Evolutionary conservation across 768 basidiomycete genomes (phyloP).

Genomic region (Lentinula raphanica): DNA sequence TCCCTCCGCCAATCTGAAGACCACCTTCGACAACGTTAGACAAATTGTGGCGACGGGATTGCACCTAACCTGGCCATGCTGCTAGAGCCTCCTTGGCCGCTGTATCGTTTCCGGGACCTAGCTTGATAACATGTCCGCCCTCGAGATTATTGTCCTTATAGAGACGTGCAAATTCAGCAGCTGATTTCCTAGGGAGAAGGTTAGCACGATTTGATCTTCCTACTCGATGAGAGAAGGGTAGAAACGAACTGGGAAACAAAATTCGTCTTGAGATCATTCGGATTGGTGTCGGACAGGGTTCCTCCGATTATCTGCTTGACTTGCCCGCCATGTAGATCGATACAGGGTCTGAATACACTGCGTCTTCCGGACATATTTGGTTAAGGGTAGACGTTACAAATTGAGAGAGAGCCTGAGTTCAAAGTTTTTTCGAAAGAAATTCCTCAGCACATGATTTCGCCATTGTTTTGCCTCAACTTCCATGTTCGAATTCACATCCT

Average conservation of each 20-base stretch:
- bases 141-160: constrained; percentile 64
- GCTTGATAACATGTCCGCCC: constrained; percentile 95
- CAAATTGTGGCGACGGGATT: constrained; percentile 2
- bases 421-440: neutral
- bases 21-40: constrained; percentile 41
- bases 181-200: constrained; percentile 51
- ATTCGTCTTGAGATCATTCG: constrained; percentile 71
- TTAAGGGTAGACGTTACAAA: neutral
- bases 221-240: neutral
- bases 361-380: neutral
- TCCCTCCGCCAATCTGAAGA: constrained; percentile 92
- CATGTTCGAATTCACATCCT: constrained; percentile 6
- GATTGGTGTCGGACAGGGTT: constrained; percentile 68
- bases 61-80: constrained; percentile 71
- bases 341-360: constrained; percentile 78
- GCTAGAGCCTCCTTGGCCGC: constrained; percentile 82
- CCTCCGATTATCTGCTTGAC: constrained; percentile 99
- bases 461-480: neutral
- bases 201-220: neutral
- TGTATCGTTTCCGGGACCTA: constrained; percentile 83
- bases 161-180: constrained; percentile 73
- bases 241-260: constrained; percentile 80
- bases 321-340: constrained; percentile 91
- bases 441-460: neutral
- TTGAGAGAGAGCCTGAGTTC: too few species aligned